Evolutionary conservation across 1,284 basidiomycete genomes (phyloP).

Genomic region (Puccinia sorghi): DNA sequence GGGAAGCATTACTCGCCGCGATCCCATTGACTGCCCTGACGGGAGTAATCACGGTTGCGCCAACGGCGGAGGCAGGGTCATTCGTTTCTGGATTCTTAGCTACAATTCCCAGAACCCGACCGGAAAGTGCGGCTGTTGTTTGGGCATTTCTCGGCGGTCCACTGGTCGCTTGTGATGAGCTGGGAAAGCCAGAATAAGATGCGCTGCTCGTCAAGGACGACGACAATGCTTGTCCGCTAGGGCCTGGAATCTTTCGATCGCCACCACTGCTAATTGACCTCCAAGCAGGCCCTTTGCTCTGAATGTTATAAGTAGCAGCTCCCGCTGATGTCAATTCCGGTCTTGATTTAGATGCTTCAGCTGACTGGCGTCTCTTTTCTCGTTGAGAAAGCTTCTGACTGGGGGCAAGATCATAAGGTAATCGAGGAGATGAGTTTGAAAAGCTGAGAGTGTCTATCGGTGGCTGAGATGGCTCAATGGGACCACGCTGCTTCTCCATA

Average conservation of each 20-base stretch:
- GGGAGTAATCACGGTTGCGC: slow-evolving; percentile 54
- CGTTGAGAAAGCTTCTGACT: slow-evolving; percentile 43
- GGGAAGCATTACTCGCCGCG: slow-evolving; percentile 52
- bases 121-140: background rate
- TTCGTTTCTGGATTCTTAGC: slow-evolving; percentile 6
- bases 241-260: slow-evolving; percentile 6
- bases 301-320: background rate
- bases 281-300: slow-evolving; percentile 32
- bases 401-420: slow-evolving; percentile 2
- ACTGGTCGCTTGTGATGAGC: background rate
- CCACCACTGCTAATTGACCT: slow-evolving; percentile 15
- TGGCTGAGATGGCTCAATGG: background rate
- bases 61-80: slow-evolving; percentile 51
- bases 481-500: background rate
- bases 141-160: background rate
- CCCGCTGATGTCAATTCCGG: background rate
- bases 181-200: slow-evolving; percentile 3
- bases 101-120: background rate
- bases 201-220: slow-evolving; percentile 10
- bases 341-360: slow-evolving; percentile 26
- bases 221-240: background rate
- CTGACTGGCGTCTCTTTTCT: slow-evolving; percentile 35
- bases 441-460: background rate
- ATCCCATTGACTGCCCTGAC: slow-evolving; percentile 45
- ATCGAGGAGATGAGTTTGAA: slow-evolving; percentile 1